Evolutionary conservation across 2,329 filamentous ascomycete genomes (phyloP).

Genomic region (Colletotrichum lentis): DNA sequence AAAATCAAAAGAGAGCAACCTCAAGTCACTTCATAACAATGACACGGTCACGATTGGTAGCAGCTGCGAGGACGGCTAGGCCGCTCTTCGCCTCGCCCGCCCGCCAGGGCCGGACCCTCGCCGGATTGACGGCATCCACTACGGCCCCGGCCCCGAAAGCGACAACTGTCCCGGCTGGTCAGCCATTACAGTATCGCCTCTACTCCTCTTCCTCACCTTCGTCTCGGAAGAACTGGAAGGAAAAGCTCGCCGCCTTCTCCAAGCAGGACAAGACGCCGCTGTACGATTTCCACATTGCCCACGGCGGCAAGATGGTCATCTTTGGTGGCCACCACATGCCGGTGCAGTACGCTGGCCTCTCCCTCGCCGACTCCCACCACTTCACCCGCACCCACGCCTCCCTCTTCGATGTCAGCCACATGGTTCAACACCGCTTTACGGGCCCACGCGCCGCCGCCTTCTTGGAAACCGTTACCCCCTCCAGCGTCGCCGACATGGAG

Average conservation of each 20-base stretch:
- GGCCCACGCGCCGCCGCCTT: constrained; percentile 83
- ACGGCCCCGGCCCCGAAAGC: constrained; percentile 23
- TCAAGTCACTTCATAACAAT: constrained; percentile 16
- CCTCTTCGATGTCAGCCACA: constrained; percentile 95
- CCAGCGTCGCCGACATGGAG: constrained; percentile 70
- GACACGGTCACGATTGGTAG: constrained; percentile 28
- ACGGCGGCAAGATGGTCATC: constrained; percentile 94
- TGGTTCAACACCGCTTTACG: constrained; percentile 88
- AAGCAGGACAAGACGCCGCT: constrained; percentile 72
- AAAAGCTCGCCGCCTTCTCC: constrained; percentile 40
- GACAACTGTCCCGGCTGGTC: background rate
- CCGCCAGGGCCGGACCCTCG: constrained; percentile 26
- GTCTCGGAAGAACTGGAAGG: constrained; percentile 35
- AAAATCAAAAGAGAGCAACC: background rate
- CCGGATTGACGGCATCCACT: constrained; percentile 14
- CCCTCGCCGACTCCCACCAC: constrained; percentile 83
- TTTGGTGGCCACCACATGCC: constrained; percentile 95
- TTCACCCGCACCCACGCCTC: constrained; percentile 90
- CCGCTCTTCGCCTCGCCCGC: constrained; percentile 21
- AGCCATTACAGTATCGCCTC: constrained; percentile 9
- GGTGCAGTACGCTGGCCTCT: constrained; percentile 81
- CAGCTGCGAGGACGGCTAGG: constrained; percentile 28
- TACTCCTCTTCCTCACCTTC: constrained; percentile 30
- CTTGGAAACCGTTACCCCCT: constrained; percentile 84
- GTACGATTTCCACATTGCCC: constrained; percentile 77